phyloP scores from a whole-genome alignment of 257 asterid species.

The Forsythia viridissima region DNA sequence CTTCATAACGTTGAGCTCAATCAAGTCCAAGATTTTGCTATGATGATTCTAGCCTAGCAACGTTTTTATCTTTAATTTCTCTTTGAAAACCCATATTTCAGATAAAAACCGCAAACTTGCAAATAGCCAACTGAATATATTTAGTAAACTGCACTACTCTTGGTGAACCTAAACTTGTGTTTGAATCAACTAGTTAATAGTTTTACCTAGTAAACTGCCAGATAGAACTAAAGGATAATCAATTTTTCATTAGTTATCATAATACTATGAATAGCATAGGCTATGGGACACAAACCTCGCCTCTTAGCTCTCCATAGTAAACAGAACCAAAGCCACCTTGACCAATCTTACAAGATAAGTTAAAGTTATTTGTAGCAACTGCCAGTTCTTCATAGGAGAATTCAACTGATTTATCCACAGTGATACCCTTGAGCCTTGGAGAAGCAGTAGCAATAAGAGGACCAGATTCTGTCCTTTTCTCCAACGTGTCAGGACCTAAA shows the following conservation, averaged over 20 bases:
- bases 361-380: constrained; percentile 57
- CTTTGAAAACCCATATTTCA: not conserved
- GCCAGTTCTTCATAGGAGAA: constrained; percentile 75
- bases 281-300: constrained; percentile 58
- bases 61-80: not conserved
- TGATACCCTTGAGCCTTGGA: constrained; percentile 56
- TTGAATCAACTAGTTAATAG: not conserved
- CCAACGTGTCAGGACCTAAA: constrained; percentile 34
- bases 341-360: constrained; percentile 61
- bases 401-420: constrained; percentile 82
- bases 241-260: not conserved
- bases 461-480: constrained; percentile 43
- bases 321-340: constrained; percentile 93
- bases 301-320: constrained; percentile 71
- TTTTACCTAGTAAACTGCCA: not conserved
- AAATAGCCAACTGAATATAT: not conserved
- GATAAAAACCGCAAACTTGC: not conserved
- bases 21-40: not conserved
- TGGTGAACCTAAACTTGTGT: not conserved
- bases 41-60: not conserved
- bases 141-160: not conserved
- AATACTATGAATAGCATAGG: not conserved
- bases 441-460: constrained; percentile 30
- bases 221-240: not conserved
- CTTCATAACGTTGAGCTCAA: not conserved